These are phyloP conservation scores for Flaveria trinervia DNA, from an alignment of 129 eudicot species.

Conservation along the genomic window DNA sequence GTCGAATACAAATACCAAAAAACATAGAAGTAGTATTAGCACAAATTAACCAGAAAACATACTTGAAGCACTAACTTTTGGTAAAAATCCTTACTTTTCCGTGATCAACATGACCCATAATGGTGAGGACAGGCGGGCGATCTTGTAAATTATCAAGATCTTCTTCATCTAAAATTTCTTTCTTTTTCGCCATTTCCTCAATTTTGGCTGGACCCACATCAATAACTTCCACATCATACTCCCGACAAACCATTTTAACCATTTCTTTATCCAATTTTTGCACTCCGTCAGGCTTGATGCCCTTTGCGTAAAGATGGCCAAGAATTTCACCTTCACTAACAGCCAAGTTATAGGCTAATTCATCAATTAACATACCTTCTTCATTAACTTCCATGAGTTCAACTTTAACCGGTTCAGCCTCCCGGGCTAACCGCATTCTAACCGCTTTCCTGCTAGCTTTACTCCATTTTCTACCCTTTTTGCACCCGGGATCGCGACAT, in stretches of 20 bases:
- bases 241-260: slow-evolving; percentile 89
- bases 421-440: slow-evolving; percentile 83
- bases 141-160: slow-evolving; percentile 80
- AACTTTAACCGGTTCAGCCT: slow-evolving; percentile 84
- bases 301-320: slow-evolving; percentile 66
- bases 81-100: slow-evolving; percentile 64
- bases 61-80: slow-evolving; percentile 17
- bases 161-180: slow-evolving; percentile 79
- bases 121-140: slow-evolving; percentile 92
- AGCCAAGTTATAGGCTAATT: slow-evolving; percentile 86
- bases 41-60: slow-evolving; percentile 6
- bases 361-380: slow-evolving; percentile 84
- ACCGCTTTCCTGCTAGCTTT: slow-evolving; percentile 94
- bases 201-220: slow-evolving; percentile 62
- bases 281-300: slow-evolving; percentile 85
- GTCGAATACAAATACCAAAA: slow-evolving; percentile 36
- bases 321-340: slow-evolving; percentile 87
- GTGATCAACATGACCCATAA: slow-evolving; percentile 99
- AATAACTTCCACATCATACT: slow-evolving; percentile 87
- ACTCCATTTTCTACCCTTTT: slow-evolving; percentile 91
- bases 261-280: slow-evolving; percentile 75
- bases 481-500: slow-evolving; percentile 64
- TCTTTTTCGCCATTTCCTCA: slow-evolving; percentile 89
- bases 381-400: slow-evolving; percentile 91
- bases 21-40: slow-evolving; percentile 33